Evolutionary conservation across 2,329 filamentous ascomycete species (phyloP).

Genomic region (Alternaria angustiovoidea): DNA sequence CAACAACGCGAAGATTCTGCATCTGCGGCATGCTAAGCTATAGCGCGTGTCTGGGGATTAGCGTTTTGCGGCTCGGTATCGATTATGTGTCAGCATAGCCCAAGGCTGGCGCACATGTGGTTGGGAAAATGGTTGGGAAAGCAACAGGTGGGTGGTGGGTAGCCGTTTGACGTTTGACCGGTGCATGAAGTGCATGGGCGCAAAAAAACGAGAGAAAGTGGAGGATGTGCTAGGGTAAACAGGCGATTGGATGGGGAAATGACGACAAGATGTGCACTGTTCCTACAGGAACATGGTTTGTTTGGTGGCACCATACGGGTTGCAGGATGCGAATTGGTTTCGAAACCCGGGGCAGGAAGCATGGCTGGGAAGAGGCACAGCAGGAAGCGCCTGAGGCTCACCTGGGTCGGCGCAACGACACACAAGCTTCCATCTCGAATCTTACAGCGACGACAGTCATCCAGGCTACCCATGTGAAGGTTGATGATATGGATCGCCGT

Average conservation of each 20-base stretch:
- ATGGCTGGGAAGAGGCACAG: slow-evolving; percentile 7
- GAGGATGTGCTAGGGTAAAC: slow-evolving; percentile 7
- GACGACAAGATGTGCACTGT: slow-evolving; percentile 22
- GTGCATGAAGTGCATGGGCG: slow-evolving; percentile 3
- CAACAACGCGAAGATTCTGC: slow-evolving; percentile 9
- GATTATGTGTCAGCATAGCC: slow-evolving; percentile 12
- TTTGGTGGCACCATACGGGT: slow-evolving; percentile 17
- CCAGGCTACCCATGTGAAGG: background rate
- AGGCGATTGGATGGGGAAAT: slow-evolving; percentile 11
- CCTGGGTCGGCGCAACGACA: background rate
- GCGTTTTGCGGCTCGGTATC: slow-evolving; percentile 17
- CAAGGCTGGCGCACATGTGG: slow-evolving; percentile 8
- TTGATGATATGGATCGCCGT: slow-evolving; percentile 5
- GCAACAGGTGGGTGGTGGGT: slow-evolving; percentile 3
- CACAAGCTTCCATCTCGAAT: background rate
- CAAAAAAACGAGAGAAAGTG: slow-evolving; percentile 3
- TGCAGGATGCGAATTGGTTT: slow-evolving; percentile 8
- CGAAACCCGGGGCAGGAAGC: background rate
- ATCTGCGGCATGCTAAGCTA: background rate
- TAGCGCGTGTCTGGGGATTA: slow-evolving; percentile 8
- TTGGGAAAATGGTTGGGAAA: slow-evolving; percentile 3
- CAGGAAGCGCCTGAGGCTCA: background rate
- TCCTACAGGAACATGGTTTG: slow-evolving; percentile 25
- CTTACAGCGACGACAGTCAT: background rate
- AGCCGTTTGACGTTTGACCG: slow-evolving; percentile 14